Conservation (phyloP, 2,329 filamentous ascomycete species). For the Huntiella decipiens region DNA sequence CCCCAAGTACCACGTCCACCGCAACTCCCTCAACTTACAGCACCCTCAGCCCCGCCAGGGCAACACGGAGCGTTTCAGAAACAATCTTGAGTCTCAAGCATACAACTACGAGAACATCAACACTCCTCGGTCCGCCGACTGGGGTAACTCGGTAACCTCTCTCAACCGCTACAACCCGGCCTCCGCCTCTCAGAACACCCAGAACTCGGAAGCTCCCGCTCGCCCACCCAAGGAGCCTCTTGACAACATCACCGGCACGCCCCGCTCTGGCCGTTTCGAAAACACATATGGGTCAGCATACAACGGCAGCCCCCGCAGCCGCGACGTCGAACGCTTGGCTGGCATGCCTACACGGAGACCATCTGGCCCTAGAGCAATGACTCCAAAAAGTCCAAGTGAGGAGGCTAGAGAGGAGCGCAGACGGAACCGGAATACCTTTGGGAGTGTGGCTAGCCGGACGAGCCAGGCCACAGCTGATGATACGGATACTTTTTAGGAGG, state of each 20-base stretch:
- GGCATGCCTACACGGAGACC: conserved; percentile 33
- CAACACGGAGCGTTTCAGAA: conserved; percentile 55
- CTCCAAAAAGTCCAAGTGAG: conserved; percentile 32
- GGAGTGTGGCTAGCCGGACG: conserved; percentile 24
- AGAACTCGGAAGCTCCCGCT: conserved; percentile 28
- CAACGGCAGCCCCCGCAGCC: conserved; percentile 34
- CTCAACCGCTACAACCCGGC: conserved; percentile 32
- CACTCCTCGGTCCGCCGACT: conserved; percentile 42
- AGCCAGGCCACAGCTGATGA: not conserved
- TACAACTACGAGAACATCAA: conserved; percentile 43
- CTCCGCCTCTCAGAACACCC: conserved; percentile 27
- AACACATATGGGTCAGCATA: conserved; percentile 33
- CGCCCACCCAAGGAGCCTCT: conserved; percentile 46
- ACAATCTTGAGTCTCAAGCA: conserved; percentile 53
- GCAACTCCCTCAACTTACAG: conserved; percentile 61
- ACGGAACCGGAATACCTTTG: conserved; percentile 40
- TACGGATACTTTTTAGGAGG: conserved; percentile 31
- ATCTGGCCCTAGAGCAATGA: conserved; percentile 42
- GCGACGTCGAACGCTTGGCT: conserved; percentile 34
- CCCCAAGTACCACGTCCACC: conserved; percentile 65
- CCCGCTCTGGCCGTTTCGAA: conserved; percentile 13
- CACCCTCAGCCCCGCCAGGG: conserved; percentile 62
- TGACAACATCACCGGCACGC: conserved; percentile 17
- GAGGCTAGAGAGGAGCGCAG: conserved; percentile 26
- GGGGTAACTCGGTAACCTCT: conserved; percentile 41